A percentile compares a stretch with the other conserved stretches of the same genome.
These are phyloP conservation scores for Oryza rufipogon DNA, from an alignment of 176 grass and related monocot genomes.

Conservation along the genomic window DNA sequence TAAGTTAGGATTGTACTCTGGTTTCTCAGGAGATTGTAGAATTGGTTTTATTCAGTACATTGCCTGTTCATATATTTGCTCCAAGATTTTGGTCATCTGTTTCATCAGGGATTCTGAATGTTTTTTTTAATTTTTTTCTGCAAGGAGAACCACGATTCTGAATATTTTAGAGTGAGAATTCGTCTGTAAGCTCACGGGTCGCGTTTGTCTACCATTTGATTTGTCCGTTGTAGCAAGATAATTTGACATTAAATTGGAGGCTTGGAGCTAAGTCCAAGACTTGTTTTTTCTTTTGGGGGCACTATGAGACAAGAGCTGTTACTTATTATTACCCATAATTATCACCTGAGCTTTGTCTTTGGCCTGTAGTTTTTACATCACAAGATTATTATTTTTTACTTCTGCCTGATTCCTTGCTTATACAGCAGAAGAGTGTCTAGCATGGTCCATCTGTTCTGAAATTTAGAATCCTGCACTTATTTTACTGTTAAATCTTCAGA, in stretches of 20 bases:
- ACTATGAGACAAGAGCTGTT: constrained; percentile 35
- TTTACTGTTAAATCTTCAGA: constrained; percentile 27
- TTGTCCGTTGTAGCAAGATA: constrained; percentile 19
- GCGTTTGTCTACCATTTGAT: background rate
- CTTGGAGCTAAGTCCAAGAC: background rate
- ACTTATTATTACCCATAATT: constrained; percentile 41
- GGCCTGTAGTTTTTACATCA: constrained; percentile 26
- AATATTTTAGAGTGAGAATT: background rate
- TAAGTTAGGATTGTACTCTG: background rate
- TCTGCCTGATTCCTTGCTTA: background rate
- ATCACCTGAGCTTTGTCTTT: constrained; percentile 23
- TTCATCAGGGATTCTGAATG: background rate
- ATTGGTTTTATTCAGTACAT: background rate
- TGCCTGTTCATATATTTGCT: background rate
- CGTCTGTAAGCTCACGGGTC: background rate
- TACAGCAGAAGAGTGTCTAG: background rate
- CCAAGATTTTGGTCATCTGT: constrained; percentile 1
- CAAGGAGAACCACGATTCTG: background rate
- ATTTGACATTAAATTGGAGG: constrained; percentile 15
- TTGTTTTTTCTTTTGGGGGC: background rate
- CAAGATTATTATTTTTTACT: background rate
- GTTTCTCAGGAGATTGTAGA: background rate
- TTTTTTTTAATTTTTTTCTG: background rate
- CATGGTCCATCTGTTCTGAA: constrained; percentile 6
- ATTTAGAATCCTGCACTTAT: background rate